Evolutionary conservation across 2,329 filamentous ascomycete species (phyloP).

Genomic region (Ramichloridium luteum): DNA sequence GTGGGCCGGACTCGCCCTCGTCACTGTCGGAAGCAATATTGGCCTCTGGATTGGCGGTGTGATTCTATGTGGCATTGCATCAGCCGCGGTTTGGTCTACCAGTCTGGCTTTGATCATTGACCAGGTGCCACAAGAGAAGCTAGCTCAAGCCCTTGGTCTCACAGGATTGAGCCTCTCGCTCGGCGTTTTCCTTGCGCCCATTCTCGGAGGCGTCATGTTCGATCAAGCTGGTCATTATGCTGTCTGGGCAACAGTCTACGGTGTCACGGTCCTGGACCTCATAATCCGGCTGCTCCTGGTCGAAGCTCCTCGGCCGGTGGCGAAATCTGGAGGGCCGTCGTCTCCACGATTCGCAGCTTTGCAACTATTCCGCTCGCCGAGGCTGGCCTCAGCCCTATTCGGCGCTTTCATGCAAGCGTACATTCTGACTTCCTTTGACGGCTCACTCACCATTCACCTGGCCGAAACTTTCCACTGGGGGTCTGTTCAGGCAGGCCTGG

Average conservation of each 20-base stretch:
- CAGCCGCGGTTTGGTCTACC: slow-evolving; percentile 4
- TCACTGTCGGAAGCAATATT: slow-evolving; percentile 2
- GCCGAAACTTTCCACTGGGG: slow-evolving; percentile 2
- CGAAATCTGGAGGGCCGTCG: background rate
- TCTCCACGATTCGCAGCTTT: background rate
- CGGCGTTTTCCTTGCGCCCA: slow-evolving; percentile 2
- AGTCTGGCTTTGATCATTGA: slow-evolving; percentile 6
- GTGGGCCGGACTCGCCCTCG: slow-evolving; percentile 4
- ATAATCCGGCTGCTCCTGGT: slow-evolving; percentile 3
- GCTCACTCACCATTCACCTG: slow-evolving; percentile 5
- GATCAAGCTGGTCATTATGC: slow-evolving; percentile 5
- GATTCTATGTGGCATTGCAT: slow-evolving; percentile 3
- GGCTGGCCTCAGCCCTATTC: slow-evolving; percentile 1
- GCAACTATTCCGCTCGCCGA: background rate
- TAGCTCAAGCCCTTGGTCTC: slow-evolving; percentile 2
- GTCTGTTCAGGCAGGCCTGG: slow-evolving; percentile 3
- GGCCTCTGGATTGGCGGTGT: slow-evolving; percentile 5
- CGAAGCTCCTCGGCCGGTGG: slow-evolving; percentile 1
- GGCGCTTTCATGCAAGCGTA: slow-evolving; percentile 3
- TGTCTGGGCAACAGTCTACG: slow-evolving; percentile 3
- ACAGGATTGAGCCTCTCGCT: slow-evolving; percentile 2
- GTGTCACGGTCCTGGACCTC: slow-evolving; percentile 3
- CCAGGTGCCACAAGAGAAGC: slow-evolving; percentile 1
- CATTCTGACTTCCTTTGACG: slow-evolving; percentile 5
- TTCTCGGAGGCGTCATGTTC: slow-evolving; percentile 4